These are phyloP conservation scores for Xylaria hypoxylon DNA, from an alignment of 2,329 filamentous ascomycete species.

Conservation along the genomic window DNA sequence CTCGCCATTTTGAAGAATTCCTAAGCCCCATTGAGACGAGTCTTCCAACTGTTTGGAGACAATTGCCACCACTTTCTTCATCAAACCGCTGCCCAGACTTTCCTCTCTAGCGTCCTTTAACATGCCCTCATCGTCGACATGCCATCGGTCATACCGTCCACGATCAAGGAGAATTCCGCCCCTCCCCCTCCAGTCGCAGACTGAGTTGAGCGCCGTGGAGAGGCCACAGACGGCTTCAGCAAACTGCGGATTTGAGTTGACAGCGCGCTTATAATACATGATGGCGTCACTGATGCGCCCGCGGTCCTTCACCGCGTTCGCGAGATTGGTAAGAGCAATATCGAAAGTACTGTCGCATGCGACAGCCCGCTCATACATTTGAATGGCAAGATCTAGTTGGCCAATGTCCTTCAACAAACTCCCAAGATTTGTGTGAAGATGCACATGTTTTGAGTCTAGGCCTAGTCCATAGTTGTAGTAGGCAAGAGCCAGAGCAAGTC, in stretches of 20 bases:
- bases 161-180: slow-evolving; percentile 83
- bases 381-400: slow-evolving; percentile 88
- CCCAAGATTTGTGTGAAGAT: slow-evolving; percentile 95
- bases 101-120: slow-evolving; percentile 77
- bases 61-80: slow-evolving; percentile 89
- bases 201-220: slow-evolving; percentile 93
- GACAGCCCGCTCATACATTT: slow-evolving; percentile 97
- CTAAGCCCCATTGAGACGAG: slow-evolving; percentile 85
- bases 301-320: slow-evolving; percentile 97
- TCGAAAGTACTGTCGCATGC: slow-evolving; percentile 94
- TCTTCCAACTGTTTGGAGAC: slow-evolving; percentile 89
- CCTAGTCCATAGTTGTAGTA: slow-evolving; percentile 96
- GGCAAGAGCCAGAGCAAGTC: slow-evolving; percentile 85
- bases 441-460: slow-evolving; percentile 89
- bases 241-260: slow-evolving; percentile 92
- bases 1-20: slow-evolving; percentile 69
- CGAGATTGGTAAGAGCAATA: slow-evolving; percentile 94
- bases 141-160: slow-evolving; percentile 87
- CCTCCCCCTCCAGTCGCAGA: slow-evolving; percentile 92
- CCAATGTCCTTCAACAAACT: slow-evolving; percentile 97
- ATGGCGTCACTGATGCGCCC: slow-evolving; percentile 94
- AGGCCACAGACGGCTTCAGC: slow-evolving; percentile 96
- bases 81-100: slow-evolving; percentile 78
- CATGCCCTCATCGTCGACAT: slow-evolving; percentile 87
- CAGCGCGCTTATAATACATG: slow-evolving; percentile 88